phyloP scores from a whole-genome alignment of 352 stramenopile genomes.

The Globisporangium cystogenes region DNA sequence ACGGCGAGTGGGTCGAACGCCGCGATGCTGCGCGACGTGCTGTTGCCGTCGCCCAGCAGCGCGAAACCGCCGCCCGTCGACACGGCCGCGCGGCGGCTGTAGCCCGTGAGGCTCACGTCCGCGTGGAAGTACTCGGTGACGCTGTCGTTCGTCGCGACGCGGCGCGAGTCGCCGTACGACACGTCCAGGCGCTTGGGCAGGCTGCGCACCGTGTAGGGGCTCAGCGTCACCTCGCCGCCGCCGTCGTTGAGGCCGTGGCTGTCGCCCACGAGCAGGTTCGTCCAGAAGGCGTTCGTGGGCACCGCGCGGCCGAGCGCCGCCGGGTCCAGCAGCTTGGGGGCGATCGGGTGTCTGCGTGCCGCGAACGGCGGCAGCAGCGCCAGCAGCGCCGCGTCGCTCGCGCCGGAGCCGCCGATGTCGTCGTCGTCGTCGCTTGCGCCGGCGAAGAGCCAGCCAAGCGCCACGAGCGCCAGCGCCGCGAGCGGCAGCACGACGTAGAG shows the following conservation, averaged over 20 bases:
- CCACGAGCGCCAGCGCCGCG: constrained; percentile 40
- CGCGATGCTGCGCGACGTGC: constrained; percentile 49
- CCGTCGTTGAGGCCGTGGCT: constrained; percentile 68
- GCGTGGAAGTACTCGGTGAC: constrained; percentile 82
- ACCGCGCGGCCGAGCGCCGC: constrained; percentile 39
- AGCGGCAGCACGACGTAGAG: constrained; percentile 54
- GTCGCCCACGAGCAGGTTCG: constrained; percentile 79
- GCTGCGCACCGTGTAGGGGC: constrained; percentile 77
- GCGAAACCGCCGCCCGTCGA: constrained; percentile 11
- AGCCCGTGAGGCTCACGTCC: constrained; percentile 66
- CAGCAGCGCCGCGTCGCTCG: constrained; percentile 40
- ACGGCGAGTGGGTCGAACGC: constrained; percentile 67
- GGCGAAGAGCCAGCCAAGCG: constrained; percentile 35
- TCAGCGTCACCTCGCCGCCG: constrained; percentile 67
- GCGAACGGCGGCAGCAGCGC: constrained; percentile 51
- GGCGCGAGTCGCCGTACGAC: constrained; percentile 77
- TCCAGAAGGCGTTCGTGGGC: constrained; percentile 90
- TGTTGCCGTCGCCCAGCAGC: constrained; percentile 61
- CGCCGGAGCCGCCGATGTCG: constrained; percentile 5
- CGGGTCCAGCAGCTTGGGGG: constrained; percentile 49
- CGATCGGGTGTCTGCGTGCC: constrained; percentile 45
- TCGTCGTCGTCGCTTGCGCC: constrained; percentile 11
- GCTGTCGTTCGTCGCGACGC: constrained; percentile 45
- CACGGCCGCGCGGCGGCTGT: constrained; percentile 28
- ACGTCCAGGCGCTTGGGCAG: constrained; percentile 66